Base-by-base conservation (phyloP, 805 yeast species). In the Ogataea angusta region DNA sequence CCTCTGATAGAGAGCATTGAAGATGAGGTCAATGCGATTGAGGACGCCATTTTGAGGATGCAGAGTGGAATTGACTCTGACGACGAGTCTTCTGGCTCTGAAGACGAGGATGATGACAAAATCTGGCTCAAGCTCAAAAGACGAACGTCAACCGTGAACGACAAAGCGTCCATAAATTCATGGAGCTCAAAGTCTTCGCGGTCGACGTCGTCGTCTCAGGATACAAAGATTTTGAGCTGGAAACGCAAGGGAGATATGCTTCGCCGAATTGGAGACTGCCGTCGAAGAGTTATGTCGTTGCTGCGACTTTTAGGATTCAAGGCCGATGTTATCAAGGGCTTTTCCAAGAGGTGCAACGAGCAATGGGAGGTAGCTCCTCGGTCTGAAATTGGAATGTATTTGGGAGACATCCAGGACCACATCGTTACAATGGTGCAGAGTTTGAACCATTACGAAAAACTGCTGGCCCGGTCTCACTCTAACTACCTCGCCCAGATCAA, bases 401-500 rank as follows among this genome's bases (percentile, higher is more conserved):
- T 93, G 43, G 96, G 97, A 13, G 99, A 93, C 68, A 93, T 93
- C 53, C 99, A 93, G 64, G 99, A 93, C 66, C 99, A 93, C 66
- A 82, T 93, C 25, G 87, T 93, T 17, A 93, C 99, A 1, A 93
- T 93, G 99, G 95, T 90, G 2, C 96, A 93, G 56, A 80, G 95
- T 4, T 70, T 93, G 47, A 90, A 89, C 57, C 99, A 93, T 63
- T 91, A 87, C 63, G 99, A 93, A 57, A 93, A 93, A 65, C 70
- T 93, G 32, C 72, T 93, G 40, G 95, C 97, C 2, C 73, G 99
- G 43, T 84, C 93, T n/a, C 99, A 93, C 64, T 85, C 96, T 8
- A 93, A 93, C 63, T 93, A 93, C 60, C 71, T 91, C 55, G 99
- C 99, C 2, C 98, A 91, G 60, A 85, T 93, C 58, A 93, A 93